Conservation (phyloP, 1,284 basidiomycete genomes). For the Puccinia hordei region DNA sequence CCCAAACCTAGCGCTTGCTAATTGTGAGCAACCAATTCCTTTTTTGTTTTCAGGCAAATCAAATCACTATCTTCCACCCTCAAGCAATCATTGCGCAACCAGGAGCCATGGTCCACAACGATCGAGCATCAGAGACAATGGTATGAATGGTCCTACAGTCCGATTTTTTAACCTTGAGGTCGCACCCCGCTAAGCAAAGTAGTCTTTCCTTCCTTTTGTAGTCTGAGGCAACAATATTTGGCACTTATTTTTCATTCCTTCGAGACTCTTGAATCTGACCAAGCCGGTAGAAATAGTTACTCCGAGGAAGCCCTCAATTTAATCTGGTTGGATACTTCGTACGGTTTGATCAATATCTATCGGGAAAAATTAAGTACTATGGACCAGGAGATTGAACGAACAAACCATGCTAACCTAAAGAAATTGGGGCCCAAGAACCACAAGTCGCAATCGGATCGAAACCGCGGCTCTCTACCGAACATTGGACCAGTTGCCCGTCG, state of each 20-base stretch:
- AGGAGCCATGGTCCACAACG: conserved; percentile 77
- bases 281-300: conserved; percentile 2
- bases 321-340: conserved; percentile 89
- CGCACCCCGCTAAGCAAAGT: not conserved
- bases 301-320: conserved; percentile 68
- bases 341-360: conserved; percentile 79
- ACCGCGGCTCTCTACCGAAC: conserved; percentile 42
- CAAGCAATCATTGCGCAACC: conserved; percentile 67
- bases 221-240: conserved; percentile 62
- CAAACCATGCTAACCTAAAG: conserved; percentile 51
- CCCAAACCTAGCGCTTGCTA: not conserved
- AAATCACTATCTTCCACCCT: conserved; percentile 57
- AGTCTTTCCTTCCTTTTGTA: conserved; percentile 15
- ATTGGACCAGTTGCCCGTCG: conserved; percentile 74
- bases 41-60: conserved; percentile 35
- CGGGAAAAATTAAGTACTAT: conserved; percentile 72
- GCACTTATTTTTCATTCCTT: conserved; percentile 71
- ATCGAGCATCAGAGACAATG: conserved; percentile 80
- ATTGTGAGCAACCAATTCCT: not conserved
- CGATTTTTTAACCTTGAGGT: conserved; percentile 31
- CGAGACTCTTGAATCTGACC: not conserved
- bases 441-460: conserved; percentile 51
- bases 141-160: conserved; percentile 63
- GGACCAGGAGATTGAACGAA: conserved; percentile 61
- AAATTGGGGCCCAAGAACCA: conserved; percentile 36